Evolutionary conservation across 208 protist genomes (phyloP).

Genomic region (Crithidia mellificae): DNA sequence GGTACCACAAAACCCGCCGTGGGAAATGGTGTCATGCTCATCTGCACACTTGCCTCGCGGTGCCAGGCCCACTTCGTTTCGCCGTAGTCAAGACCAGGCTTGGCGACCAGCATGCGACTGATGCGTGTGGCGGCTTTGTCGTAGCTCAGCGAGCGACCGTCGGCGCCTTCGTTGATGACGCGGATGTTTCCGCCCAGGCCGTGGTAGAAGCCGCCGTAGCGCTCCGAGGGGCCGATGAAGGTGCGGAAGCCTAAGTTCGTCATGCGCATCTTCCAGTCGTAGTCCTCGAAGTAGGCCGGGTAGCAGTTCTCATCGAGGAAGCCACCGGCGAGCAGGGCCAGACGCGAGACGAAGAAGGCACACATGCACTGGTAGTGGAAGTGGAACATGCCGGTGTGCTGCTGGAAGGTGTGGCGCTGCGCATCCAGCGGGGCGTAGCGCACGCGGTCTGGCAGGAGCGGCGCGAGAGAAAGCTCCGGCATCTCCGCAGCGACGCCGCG

Average conservation of each 20-base stretch:
- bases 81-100: slow-evolving; percentile 24
- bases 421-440: slow-evolving; percentile 1
- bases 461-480: not conserved
- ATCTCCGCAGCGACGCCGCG: slow-evolving; percentile 3
- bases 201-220: slow-evolving; percentile 18
- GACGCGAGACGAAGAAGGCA: slow-evolving; percentile 20
- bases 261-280: slow-evolving; percentile 21
- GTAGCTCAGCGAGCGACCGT: slow-evolving; percentile 14
- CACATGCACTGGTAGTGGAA: slow-evolving; percentile 22
- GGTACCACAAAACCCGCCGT: slow-evolving; percentile 7
- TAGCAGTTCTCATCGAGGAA: slow-evolving; percentile 28
- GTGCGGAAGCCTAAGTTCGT: slow-evolving; percentile 11
- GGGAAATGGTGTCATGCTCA: slow-evolving; percentile 3
- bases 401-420: slow-evolving; percentile 11
- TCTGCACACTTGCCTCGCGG: slow-evolving; percentile 5
- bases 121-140: slow-evolving; percentile 1
- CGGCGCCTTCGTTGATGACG: slow-evolving; percentile 11
- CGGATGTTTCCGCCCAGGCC: slow-evolving; percentile 16
- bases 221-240: slow-evolving; percentile 15
- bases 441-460: slow-evolving; percentile 11
- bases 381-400: slow-evolving; percentile 23
- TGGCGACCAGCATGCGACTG: slow-evolving; percentile 14
- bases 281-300: slow-evolving; percentile 25
- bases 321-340: slow-evolving; percentile 21
- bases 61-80: slow-evolving; percentile 27